Evolutionary conservation across 345 rosid species (phyloP).

Genomic region (Odontarrhena argentea): DNA sequence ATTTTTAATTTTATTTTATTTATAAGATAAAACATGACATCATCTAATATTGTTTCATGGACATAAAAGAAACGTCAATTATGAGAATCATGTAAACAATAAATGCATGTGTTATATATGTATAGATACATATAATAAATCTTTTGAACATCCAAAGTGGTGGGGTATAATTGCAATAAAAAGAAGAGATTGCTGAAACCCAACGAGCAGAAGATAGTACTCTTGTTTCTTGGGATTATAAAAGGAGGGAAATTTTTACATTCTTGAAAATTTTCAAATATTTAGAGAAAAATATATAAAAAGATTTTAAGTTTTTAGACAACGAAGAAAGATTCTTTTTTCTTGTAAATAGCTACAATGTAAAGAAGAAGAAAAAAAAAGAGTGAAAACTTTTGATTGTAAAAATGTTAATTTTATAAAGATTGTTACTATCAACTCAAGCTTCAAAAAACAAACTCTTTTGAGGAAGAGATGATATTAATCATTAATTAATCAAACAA

Average conservation of each 20-base stretch:
- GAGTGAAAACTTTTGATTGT: constrained; percentile 21
- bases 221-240: background rate
- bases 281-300: background rate
- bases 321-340: constrained; percentile 21
- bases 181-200: background rate
- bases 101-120: background rate
- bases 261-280: background rate
- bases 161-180: background rate
- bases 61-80: background rate
- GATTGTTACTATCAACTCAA: constrained; percentile 7
- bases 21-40: too few relatives aligned
- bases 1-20: too few relatives aligned
- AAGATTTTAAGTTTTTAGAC: background rate
- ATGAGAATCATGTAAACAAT: background rate
- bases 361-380: constrained; percentile 7
- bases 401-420: constrained; percentile 16
- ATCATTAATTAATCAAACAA: background rate
- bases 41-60: too few relatives aligned
- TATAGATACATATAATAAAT: too few relatives aligned
- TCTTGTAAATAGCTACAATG: background rate
- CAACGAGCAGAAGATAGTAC: background rate
- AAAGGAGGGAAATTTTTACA: background rate
- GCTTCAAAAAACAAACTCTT: background rate
- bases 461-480: background rate
- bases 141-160: background rate